Evolutionary conservation across 306 rosid genomes (phyloP), one percentile per base, ranked within the genome.

Genomic region (Prinsepia uniflora): DNA sequence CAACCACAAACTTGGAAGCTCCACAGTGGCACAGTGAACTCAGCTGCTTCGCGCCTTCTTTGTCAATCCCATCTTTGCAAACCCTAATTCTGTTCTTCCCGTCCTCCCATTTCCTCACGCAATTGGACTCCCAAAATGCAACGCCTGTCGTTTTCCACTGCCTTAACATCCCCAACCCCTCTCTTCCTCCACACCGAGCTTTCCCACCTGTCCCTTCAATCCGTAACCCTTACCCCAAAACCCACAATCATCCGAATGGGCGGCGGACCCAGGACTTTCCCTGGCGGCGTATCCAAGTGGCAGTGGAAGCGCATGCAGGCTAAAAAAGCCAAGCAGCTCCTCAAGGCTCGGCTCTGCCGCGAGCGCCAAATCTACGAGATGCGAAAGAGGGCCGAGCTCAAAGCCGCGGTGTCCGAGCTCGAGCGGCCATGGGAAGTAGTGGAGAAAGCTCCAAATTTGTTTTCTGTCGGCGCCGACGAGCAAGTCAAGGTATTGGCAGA

Each of bases 241-340:
- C 69, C 87, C 20, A 71, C 70, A 17, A 66, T 84, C 12, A 89
- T 94, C 55, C 95, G 97, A 11, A 94, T 94, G 99, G 99, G 99
- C 20, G 97, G 97, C n/a, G 99, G 97, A 5, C 97, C 99, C 7
- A 73, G 99, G 68, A 94, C 97, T 3, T 94, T 11, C 81, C 99
- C 97, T 0, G 97, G 99, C 0, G 99, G 96, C 40, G 97, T 94
- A 3, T 87, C 97, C 10, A 94, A 94, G 89, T 94, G 97, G 99
- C 91, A 89, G 60, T 94, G 97, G 99, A 94, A 89, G 81, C 84
- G 91, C 50, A 94, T 94, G 99, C 99, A 94, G 77, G 89, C 87
- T 36, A 88, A 79, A 83, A 93, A 93, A 80, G 81, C 87, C 52
- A 90, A 90, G 67, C 98, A 93, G 79, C 87, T 93, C 14, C 82